Conservation (phyloP, 2,329 filamentous ascomycete genomes). For the Claviceps sp. region DNA sequence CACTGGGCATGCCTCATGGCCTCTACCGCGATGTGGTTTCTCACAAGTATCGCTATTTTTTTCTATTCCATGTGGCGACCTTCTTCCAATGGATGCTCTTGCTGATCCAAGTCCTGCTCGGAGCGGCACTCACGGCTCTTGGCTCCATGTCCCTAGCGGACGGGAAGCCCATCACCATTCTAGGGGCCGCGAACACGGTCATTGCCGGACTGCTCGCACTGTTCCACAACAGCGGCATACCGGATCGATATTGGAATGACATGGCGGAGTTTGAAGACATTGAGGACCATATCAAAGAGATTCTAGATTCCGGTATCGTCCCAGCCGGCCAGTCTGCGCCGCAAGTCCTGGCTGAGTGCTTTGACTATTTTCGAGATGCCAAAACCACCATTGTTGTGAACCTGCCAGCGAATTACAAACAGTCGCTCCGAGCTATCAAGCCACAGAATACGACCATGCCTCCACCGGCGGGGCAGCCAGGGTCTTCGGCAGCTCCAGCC, state of each 20-base stretch:
- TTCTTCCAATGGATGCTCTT: constrained; percentile 31
- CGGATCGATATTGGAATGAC: constrained; percentile 36
- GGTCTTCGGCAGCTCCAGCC: background rate
- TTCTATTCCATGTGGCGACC: constrained; percentile 30
- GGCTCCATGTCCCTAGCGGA: constrained; percentile 26
- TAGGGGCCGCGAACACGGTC: constrained; percentile 37
- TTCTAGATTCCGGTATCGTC: constrained; percentile 34
- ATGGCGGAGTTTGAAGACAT: constrained; percentile 35
- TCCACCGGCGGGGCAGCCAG: background rate
- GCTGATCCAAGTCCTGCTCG: constrained; percentile 34
- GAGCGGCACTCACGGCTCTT: constrained; percentile 35
- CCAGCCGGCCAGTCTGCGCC: constrained; percentile 28
- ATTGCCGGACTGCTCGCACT: constrained; percentile 36
- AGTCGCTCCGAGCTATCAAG: constrained; percentile 6
- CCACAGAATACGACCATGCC: background rate
- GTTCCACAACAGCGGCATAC: constrained; percentile 39
- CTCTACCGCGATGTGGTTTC: constrained; percentile 35
- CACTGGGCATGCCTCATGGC: constrained; percentile 32
- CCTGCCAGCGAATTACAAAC: constrained; percentile 27
- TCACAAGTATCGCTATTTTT: constrained; percentile 30
- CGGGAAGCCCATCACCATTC: constrained; percentile 31
- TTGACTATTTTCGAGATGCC: constrained; percentile 30
- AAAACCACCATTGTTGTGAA: constrained; percentile 34
- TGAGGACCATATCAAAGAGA: constrained; percentile 35
- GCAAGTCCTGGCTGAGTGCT: constrained; percentile 34